A percentile compares a stretch with the other conserved stretches of the same genome.
Evolutionary conservation across 2,329 filamentous ascomycete species (phyloP).

Genomic region (Hymenoscyphus repandus): DNA sequence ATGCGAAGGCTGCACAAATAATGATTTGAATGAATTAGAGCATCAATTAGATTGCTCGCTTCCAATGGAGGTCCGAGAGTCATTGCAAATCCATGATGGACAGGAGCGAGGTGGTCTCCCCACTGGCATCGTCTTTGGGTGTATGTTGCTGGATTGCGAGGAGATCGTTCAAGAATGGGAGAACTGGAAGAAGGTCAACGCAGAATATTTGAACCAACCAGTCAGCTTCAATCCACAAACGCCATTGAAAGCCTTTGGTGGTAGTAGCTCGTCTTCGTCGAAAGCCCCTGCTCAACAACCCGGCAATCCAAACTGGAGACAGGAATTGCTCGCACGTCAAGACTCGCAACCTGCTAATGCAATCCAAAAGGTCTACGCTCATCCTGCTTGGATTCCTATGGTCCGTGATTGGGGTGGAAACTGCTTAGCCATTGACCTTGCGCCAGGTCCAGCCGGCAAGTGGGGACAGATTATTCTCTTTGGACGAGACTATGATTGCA

Average conservation of each 20-base stretch:
- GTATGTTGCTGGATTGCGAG: constrained; percentile 95
- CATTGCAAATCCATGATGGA: constrained; percentile 86
- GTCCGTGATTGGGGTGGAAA: constrained; percentile 98
- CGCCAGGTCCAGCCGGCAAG: constrained; percentile 80
- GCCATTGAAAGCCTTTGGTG: constrained; percentile 67
- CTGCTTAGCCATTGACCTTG: constrained; percentile 88
- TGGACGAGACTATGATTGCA: constrained; percentile 96
- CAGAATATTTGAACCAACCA: constrained; percentile 65
- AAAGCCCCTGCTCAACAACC: constrained; percentile 47
- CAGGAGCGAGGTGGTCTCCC: constrained; percentile 89
- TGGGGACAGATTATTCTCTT: constrained; percentile 98
- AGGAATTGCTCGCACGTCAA: constrained; percentile 78
- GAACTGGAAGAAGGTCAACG: constrained; percentile 91
- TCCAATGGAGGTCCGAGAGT: constrained; percentile 89
- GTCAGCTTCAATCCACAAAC: constrained; percentile 53
- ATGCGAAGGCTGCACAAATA: constrained; percentile 83
- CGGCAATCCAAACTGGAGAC: constrained; percentile 66
- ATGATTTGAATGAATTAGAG: constrained; percentile 95
- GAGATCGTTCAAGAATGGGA: constrained; percentile 98
- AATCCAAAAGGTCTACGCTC: constrained; percentile 88
- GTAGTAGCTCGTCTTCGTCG: constrained; percentile 62
- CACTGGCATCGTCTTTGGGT: constrained; percentile 87
- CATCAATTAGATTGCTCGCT: constrained; percentile 92
- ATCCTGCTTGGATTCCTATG: constrained; percentile 91
- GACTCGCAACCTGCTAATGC: constrained; percentile 81